Evolutionary conservation across 2,329 filamentous ascomycete species (phyloP).

Genomic region (Trichoderma lentiforme): DNA sequence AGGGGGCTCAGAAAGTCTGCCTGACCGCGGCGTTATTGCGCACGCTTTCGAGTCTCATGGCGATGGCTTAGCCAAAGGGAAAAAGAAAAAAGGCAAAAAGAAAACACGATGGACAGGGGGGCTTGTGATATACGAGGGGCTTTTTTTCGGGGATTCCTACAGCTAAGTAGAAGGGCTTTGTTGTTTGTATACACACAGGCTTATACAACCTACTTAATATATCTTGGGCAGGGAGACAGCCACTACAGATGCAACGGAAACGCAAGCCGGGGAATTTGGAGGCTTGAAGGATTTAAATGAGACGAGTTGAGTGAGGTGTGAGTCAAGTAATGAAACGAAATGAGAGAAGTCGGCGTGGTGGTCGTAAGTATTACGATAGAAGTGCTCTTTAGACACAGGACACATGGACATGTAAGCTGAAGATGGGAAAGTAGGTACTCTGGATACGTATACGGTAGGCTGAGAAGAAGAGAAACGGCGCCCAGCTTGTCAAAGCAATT

Average conservation of each 20-base stretch:
- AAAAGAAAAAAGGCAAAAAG: neutral
- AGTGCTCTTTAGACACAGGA: neutral
- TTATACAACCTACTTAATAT: neutral
- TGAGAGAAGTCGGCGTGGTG: neutral
- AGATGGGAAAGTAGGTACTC: neutral
- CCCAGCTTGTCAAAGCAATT: neutral
- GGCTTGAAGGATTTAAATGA: neutral
- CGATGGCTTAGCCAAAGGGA: neutral
- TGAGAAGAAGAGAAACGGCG: neutral
- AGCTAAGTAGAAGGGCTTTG: neutral
- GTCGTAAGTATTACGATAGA: neutral
- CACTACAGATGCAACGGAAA: slow-evolving; percentile 4
- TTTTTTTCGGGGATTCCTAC: slow-evolving; percentile 13
- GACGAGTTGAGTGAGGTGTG: neutral
- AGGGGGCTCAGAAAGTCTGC: neutral
- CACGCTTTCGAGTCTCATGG: neutral
- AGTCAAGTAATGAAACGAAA: neutral
- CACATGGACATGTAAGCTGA: neutral
- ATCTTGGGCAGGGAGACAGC: slow-evolving; percentile 4
- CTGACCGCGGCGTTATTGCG: neutral
- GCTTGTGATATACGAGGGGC: neutral
- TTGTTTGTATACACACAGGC: neutral
- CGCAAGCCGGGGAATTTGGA: slow-evolving; percentile 2
- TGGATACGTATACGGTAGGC: too few relatives aligned
- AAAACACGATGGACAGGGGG: neutral